Percentiles rank a stretch among this genome's conserved stretches.
Conservation (phyloP, 129 eudicot genomes). For the Solidago caesia region DNA sequence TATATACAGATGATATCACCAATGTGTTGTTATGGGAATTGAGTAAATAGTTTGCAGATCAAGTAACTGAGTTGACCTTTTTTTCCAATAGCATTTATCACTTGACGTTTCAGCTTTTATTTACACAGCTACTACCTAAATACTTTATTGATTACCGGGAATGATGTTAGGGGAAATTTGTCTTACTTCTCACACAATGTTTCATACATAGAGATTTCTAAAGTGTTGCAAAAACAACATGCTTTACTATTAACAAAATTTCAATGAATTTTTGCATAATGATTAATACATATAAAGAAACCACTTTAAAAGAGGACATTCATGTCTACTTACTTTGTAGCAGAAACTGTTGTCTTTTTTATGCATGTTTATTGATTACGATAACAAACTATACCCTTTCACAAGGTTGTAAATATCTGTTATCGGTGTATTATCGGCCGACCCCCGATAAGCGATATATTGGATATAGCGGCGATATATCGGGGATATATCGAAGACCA, state of each 20-base stretch:
- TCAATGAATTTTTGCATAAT: background rate
- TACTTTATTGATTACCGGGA: background rate
- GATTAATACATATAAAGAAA: background rate
- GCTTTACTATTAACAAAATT: background rate
- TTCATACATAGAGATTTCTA: background rate
- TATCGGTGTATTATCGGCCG: too few species aligned
- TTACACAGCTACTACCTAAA: background rate
- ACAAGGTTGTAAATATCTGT: too few species aligned
- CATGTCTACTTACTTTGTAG: too few species aligned
- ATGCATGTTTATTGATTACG: too few species aligned
- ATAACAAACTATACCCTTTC: too few species aligned
- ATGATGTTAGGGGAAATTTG: background rate
- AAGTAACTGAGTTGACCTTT: slow-evolving; percentile 9
- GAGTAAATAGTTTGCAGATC: background rate
- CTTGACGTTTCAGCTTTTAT: background rate
- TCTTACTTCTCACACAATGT: background rate
- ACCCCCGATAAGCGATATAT: too few species aligned
- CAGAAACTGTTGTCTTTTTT: too few species aligned
- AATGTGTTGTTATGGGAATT: background rate
- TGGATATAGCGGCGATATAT: too few species aligned
- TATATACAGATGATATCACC: background rate
- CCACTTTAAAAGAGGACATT: background rate
- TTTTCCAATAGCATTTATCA: slow-evolving; percentile 8
- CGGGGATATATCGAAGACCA: too few species aligned
- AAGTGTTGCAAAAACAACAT: background rate